Conservation (phyloP, 352 stramenopile species). For the Globisporangium takayamanum region DNA sequence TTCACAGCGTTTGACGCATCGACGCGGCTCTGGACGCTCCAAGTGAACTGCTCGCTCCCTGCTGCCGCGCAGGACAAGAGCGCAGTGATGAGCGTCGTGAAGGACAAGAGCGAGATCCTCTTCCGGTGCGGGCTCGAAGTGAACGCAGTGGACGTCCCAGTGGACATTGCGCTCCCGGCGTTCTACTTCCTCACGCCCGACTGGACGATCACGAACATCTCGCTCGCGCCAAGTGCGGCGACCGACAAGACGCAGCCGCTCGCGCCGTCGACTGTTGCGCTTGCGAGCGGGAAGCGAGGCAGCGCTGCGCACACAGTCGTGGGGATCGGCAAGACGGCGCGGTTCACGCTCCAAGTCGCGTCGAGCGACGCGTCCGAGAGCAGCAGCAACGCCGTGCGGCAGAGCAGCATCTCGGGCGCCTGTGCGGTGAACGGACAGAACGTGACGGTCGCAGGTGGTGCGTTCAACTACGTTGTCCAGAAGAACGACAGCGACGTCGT, state of each 20-base stretch:
- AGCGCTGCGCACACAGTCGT: not conserved
- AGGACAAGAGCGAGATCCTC: conserved; percentile 10
- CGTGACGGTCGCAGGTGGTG: conserved; percentile 17
- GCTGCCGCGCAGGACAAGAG: conserved; percentile 7
- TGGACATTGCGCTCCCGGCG: conserved; percentile 13
- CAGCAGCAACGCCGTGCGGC: conserved; percentile 1
- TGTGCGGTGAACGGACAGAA: conserved; percentile 32
- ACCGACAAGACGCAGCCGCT: conserved; percentile 1
- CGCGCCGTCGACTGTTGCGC: conserved; percentile 9
- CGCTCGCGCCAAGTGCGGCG: not conserved
- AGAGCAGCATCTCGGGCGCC: conserved; percentile 17
- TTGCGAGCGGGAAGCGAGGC: conserved; percentile 3
- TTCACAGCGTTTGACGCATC: conserved; percentile 11
- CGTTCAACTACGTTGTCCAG: conserved; percentile 36
- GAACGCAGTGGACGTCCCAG: conserved; percentile 11
- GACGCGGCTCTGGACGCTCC: conserved; percentile 15
- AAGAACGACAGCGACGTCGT: conserved; percentile 34
- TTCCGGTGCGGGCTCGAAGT: conserved; percentile 13
- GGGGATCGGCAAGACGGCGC: conserved; percentile 10
- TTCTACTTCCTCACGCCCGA: conserved; percentile 15
- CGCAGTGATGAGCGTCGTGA: conserved; percentile 2
- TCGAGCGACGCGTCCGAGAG: not conserved
- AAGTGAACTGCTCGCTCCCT: conserved; percentile 18
- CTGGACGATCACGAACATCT: conserved; percentile 18
- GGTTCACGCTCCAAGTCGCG: conserved; percentile 12